Evolutionary conservation across 2,329 filamentous ascomycete species (phyloP).

Genomic region (Pezicula radicicola): DNA sequence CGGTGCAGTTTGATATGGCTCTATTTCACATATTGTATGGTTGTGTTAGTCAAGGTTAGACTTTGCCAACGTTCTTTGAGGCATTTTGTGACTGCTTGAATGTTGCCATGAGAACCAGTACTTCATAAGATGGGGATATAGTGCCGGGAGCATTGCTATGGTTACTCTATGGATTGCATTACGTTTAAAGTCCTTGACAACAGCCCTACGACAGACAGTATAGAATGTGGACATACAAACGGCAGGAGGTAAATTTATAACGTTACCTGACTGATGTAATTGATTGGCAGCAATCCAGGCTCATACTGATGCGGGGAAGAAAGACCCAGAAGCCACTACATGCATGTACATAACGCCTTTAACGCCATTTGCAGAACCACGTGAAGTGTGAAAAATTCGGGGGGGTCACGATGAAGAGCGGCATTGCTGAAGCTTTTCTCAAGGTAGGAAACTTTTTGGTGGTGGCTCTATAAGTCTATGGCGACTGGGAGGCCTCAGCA

Average conservation of each 20-base stretch:
- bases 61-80: no score
- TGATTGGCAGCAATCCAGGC: not conserved
- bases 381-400: not conserved
- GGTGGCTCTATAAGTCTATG: not conserved
- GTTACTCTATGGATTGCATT: no score
- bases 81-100: not conserved
- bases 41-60: no score
- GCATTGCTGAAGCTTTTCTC: not conserved
- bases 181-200: no score
- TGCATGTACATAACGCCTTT: not conserved
- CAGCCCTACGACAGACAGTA: no score
- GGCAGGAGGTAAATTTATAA: not conserved
- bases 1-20: slow-evolving; percentile 19
- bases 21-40: not conserved
- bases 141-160: no score
- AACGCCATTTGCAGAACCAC: not conserved
- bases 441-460: not conserved
- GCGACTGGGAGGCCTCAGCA: no score
- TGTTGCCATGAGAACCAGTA: not conserved
- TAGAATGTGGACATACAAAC: no score
- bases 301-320: not conserved
- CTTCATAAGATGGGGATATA: no score
- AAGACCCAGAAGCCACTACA: not conserved
- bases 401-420: not conserved
- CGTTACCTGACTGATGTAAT: not conserved